These are phyloP conservation scores for Solanum appendiculatum DNA, from an alignment of 257 asterid genomes.

Conservation along the genomic window DNA sequence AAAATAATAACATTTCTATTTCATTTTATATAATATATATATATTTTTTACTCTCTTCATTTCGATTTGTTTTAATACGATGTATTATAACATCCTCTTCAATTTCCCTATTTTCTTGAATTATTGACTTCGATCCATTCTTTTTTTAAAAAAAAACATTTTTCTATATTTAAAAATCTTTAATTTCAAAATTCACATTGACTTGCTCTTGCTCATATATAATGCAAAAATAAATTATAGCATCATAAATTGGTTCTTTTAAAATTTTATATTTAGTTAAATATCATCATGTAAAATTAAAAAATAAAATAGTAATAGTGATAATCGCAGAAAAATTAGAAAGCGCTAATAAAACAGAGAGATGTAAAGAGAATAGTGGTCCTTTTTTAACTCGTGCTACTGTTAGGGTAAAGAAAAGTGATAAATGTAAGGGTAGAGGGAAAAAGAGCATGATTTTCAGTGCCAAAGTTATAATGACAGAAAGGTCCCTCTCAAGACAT, in stretches of 20 bases:
- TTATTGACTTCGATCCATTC: background rate
- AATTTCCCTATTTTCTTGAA: background rate
- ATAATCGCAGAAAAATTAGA: background rate
- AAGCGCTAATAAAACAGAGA: background rate
- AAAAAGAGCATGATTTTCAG: conserved; percentile 77
- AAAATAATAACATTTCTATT: background rate
- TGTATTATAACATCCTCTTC: background rate
- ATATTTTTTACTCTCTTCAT: too few relatives aligned
- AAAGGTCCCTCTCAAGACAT: conserved; percentile 55
- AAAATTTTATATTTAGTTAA: background rate
- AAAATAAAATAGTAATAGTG: background rate
- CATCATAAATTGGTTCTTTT: background rate
- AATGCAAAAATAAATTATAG: background rate
- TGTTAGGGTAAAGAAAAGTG: conserved; percentile 33
- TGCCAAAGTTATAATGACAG: conserved; percentile 58
- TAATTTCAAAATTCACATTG: background rate
- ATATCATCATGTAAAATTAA: background rate
- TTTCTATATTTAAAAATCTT: background rate
- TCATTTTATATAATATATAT: background rate
- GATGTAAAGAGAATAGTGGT: background rate
- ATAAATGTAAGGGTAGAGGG: background rate
- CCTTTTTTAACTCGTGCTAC: conserved; percentile 19
- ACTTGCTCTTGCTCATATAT: background rate
- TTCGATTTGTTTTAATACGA: background rate
- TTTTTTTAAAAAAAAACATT: background rate